Base-by-base conservation (phyloP, 1,139 yeast genomes). In the Blastobotrys aristatus region DNA sequence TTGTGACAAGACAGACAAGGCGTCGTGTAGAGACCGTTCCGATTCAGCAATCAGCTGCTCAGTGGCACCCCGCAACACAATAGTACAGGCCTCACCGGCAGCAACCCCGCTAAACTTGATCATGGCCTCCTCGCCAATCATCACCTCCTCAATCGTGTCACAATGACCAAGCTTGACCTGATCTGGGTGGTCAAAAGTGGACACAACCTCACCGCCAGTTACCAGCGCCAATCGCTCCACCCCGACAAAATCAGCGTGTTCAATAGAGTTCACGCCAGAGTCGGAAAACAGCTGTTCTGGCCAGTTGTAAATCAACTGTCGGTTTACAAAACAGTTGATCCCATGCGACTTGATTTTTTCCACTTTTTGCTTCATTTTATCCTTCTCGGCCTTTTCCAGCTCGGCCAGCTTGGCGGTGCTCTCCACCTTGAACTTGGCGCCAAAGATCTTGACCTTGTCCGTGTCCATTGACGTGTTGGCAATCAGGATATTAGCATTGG, bases 181-280 rank as follows among this genome's bases (percentile, higher is more conserved):
- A 47, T 85, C 95, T 21, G 98, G 96, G 57, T 82, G 77, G 64
- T 94, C 98, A 67, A 92, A 94, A 1, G 98, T 92, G 11, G 97
- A 90, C 2, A 84, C 96, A 49, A 94, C 97, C 71, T 92, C 98
- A 61, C 96, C 98, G 44, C 98, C 98, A 5, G 97, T 90, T 22
- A 90, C 98, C 43, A 92, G 74, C 3, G 98, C 96, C 58, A 92
- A 77, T 65, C 98, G 82, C 72, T 92, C 98, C 50, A 92, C 89
- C 60, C 98, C 99, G 63, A 88, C 98, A 60, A 94, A 94, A 68
- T 94, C 99, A 18, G 98, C 98, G 64, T 94, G 98, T 70, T 92
- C 98, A 55, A 92, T 88, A 30, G 97, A 82, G 69, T 88, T 90
- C 61, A 92, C 85, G 50, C 83, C 81, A 39, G 88, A 70, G 61